These are phyloP conservation scores for Ophidiomyces ophidiicola DNA, from an alignment of 2,329 filamentous ascomycete species.

Conservation along the genomic window DNA sequence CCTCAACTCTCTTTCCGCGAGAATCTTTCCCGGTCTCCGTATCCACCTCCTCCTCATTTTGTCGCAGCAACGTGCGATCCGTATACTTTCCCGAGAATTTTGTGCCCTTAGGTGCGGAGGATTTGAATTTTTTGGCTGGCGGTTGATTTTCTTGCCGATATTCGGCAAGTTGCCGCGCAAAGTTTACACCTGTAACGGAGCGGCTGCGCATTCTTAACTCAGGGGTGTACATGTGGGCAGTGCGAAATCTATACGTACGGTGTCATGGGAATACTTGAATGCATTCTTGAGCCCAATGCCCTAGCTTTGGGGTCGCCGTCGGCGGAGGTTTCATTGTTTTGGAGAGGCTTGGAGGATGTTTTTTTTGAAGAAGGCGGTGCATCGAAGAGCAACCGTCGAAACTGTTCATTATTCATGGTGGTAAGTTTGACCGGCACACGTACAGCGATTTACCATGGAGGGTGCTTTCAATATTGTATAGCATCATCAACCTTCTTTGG, in stretches of 20 bases:
- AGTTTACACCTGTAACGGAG: constrained; percentile 55
- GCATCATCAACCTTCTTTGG: too few relatives aligned
- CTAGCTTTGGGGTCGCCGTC: constrained; percentile 31
- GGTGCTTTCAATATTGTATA: too few relatives aligned
- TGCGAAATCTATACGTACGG: constrained; percentile 47
- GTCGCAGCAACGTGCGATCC: constrained; percentile 59
- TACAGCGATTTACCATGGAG: too few relatives aligned
- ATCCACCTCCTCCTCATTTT: constrained; percentile 44
- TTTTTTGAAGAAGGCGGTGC: constrained; percentile 26
- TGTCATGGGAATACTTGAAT: constrained; percentile 83
- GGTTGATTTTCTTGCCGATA: constrained; percentile 44
- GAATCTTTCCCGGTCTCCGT: constrained; percentile 16
- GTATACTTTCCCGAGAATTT: constrained; percentile 69
- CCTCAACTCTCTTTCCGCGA: constrained; percentile 54
- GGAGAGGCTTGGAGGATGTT: constrained; percentile 11
- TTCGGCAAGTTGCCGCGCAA: constrained; percentile 74
- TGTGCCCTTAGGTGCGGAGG: constrained; percentile 66
- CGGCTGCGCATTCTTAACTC: constrained; percentile 41
- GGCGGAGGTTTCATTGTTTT: constrained; percentile 14
- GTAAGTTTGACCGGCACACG: not conserved
- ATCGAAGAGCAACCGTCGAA: constrained; percentile 63
- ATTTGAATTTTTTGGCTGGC: constrained; percentile 61
- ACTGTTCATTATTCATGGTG: constrained; percentile 89
- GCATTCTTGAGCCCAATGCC: constrained; percentile 62
- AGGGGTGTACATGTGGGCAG: constrained; percentile 12